Evolutionary conservation across 2,329 filamentous ascomycete species (phyloP), one percentile per base, ranked within the genome.

Genomic region (Ophiostoma piceae): DNA sequence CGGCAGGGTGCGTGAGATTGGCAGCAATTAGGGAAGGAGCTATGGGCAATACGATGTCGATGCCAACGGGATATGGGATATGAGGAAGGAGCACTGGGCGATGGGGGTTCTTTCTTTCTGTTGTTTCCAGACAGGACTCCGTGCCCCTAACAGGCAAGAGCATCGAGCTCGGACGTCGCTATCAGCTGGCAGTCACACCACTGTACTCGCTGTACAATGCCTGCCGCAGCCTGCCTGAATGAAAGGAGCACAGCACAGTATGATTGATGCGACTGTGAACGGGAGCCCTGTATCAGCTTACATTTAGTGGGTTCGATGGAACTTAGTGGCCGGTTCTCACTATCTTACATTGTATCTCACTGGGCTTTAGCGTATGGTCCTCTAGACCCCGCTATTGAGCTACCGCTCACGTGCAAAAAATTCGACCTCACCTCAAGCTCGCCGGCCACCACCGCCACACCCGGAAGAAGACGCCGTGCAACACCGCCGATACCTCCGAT

Each of bases 391-490:
- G 39, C 39, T 67, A 32, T 47, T 47, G 39, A 43, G 67, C 54
- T 43, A 64, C 35, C 35, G 65, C 60, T 66, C 70, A 71, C 70
- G 70, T 71, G 70, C 70, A 67, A 69, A 66, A 68, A 68, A 62
- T n/a, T 69, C 64, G 60, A 67, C 67, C 51, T 64, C 64, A 68
- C 47, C 11, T 22, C 37, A 51, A 66, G 64, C 65, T 47, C 16
- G 43, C 37, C 37, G 66, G 41, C 39, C 39, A 60, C 22, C 32
- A 68, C 29, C 51, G 51, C 67, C 51, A 67, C 16, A 64, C 19
- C 19, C 60, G 60, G 60, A 64, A 11, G 62, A 65, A 39, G n/a
- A 65, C 32, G 62, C 66, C 35, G 47, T 68, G 32, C 32, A 8
- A 41, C 32, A 68, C 19, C 43, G 6, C 41, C 62, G 62, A 39